Conservation (phyloP, 2,329 filamentous ascomycete genomes). For the Remersonia thermophila region DNA sequence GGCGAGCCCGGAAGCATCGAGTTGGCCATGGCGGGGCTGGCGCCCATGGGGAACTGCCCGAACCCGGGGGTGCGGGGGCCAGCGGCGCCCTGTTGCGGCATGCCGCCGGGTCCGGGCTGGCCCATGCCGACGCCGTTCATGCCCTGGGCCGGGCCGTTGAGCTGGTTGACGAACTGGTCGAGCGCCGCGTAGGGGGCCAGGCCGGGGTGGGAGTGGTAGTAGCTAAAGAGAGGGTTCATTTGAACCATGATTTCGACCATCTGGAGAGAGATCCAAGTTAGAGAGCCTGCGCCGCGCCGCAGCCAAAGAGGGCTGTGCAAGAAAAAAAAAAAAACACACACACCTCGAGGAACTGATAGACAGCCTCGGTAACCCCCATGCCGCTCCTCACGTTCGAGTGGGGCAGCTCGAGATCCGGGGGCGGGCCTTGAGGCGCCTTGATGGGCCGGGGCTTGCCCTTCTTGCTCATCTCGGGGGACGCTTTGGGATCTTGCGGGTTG, state of each 20-base stretch:
- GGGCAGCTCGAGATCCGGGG: slow-evolving; percentile 50
- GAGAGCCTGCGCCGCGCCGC: no score
- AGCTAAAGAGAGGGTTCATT: slow-evolving; percentile 52
- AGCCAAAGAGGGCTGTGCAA: background rate
- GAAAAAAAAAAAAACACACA: slow-evolving; percentile 5
- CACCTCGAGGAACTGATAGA: slow-evolving; percentile 55
- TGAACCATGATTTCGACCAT: slow-evolving; percentile 55
- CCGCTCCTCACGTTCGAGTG: slow-evolving; percentile 42
- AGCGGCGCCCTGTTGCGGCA: slow-evolving; percentile 25
- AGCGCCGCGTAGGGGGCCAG: slow-evolving; percentile 46
- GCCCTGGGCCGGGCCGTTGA: slow-evolving; percentile 28
- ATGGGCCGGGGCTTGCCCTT: slow-evolving; percentile 47
- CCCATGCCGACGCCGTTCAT: slow-evolving; percentile 40
- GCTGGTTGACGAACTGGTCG: slow-evolving; percentile 45
- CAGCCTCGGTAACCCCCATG: slow-evolving; percentile 47
- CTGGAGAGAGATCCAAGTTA: slow-evolving; percentile 25
- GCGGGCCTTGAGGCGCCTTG: slow-evolving; percentile 46
- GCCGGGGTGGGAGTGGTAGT: slow-evolving; percentile 40
- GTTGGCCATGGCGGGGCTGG: slow-evolving; percentile 48
- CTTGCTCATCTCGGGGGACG: slow-evolving; percentile 55
- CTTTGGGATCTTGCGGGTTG: slow-evolving; percentile 44
- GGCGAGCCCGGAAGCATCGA: slow-evolving; percentile 51
- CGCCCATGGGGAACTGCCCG: slow-evolving; percentile 44
- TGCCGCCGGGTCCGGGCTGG: slow-evolving; percentile 23
- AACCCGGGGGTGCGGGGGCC: slow-evolving; percentile 42